A percentile compares a stretch with the other conserved stretches of the same genome.
Evolutionary conservation across 306 rosid species (phyloP).

Genomic region (Benincasa hispida): DNA sequence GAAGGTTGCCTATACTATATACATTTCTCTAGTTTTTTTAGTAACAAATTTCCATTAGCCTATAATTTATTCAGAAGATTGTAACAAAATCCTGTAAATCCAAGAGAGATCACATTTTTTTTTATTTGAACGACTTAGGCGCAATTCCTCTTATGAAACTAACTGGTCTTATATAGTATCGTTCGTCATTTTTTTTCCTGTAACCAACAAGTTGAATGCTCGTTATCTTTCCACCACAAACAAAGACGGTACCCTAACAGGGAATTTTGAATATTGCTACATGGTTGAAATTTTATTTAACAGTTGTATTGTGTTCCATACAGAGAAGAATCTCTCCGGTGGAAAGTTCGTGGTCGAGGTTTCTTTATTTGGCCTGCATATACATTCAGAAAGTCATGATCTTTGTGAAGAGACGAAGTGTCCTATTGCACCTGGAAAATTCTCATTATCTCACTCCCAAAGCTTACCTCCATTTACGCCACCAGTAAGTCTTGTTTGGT

Average conservation of each 20-base stretch:
- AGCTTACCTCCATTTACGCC: constrained; percentile 59
- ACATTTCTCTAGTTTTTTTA: not conserved
- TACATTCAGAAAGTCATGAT: constrained; percentile 47
- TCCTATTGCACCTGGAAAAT: constrained; percentile 49
- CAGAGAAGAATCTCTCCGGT: constrained; percentile 37
- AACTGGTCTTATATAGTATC: not conserved
- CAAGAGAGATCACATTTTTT: not conserved
- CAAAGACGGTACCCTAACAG: not conserved
- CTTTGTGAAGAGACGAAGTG: constrained; percentile 45
- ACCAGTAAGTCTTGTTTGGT: constrained; percentile 42
- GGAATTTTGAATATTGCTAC: too few relatives aligned
- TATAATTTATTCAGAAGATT: not conserved
- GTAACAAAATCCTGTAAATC: not conserved
- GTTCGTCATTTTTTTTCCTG: not conserved
- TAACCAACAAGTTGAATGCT: not conserved
- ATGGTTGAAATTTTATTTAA: not conserved
- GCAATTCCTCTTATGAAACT: not conserved
- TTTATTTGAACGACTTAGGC: not conserved
- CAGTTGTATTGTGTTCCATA: not conserved
- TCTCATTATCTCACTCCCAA: constrained; percentile 64
- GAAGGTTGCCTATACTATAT: not conserved
- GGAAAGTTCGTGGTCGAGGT: constrained; percentile 63
- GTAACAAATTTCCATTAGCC: not conserved
- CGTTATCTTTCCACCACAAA: not conserved
- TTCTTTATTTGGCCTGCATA: constrained; percentile 48